Evolutionary conservation across 768 basidiomycete genomes (phyloP).

Genomic region (Boletus subcaerulescens): DNA sequence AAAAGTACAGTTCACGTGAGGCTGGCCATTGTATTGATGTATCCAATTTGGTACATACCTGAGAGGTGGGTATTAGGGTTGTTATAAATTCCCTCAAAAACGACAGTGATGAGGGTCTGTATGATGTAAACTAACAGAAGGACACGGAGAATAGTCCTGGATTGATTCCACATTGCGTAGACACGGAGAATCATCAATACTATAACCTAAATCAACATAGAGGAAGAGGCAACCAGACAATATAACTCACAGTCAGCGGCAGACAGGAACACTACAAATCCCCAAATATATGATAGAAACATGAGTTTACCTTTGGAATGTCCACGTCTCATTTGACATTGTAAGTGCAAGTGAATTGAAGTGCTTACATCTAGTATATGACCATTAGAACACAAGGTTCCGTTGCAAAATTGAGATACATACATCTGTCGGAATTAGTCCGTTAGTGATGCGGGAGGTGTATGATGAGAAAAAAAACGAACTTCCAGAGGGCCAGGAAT

Average conservation of each 20-base stretch:
- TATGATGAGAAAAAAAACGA: background rate
- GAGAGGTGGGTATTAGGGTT: background rate
- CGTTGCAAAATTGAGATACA: background rate
- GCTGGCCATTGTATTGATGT: background rate
- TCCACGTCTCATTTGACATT: too few relatives aligned
- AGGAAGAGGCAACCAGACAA: background rate
- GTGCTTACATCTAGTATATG: background rate
- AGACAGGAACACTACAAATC: background rate
- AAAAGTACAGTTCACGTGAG: background rate
- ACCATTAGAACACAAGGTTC: too few relatives aligned
- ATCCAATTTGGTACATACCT: background rate
- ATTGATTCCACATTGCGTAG: background rate
- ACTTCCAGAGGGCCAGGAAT: background rate
- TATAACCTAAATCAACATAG: background rate
- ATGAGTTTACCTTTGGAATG: background rate
- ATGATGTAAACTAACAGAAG: background rate
- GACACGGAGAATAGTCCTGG: background rate
- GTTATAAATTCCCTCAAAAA: background rate
- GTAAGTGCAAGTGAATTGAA: background rate
- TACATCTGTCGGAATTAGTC: background rate
- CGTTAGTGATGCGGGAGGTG: background rate
- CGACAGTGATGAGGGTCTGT: background rate
- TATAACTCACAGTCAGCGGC: conserved; percentile 5
- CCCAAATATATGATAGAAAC: background rate
- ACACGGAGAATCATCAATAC: conserved; percentile 6